Conservation (phyloP, 495 filamentous ascomycete genomes). For the Hapsidospora chrysogenum region DNA sequence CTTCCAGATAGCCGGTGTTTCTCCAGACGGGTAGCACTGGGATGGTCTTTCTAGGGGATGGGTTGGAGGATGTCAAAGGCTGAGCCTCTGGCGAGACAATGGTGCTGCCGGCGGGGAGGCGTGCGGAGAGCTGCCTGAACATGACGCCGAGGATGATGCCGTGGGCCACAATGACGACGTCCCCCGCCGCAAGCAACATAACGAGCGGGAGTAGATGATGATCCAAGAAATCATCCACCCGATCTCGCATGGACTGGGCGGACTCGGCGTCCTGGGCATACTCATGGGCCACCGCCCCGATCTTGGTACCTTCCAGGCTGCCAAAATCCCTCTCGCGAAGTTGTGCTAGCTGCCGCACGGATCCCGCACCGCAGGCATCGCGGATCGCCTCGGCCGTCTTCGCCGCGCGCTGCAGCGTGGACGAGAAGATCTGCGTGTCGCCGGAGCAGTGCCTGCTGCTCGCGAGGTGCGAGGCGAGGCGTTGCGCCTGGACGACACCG, state of each 20-base stretch:
- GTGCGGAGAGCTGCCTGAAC: slow-evolving; percentile 40
- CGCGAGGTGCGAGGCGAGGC: slow-evolving; percentile 44
- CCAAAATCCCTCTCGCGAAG: slow-evolving; percentile 62
- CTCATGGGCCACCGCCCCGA: slow-evolving; percentile 8
- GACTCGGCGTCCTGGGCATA: slow-evolving; percentile 28
- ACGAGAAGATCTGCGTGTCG: slow-evolving; percentile 58
- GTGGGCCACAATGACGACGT: slow-evolving; percentile 58
- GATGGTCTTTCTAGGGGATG: slow-evolving; percentile 2
- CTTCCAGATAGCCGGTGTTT: slow-evolving; percentile 25
- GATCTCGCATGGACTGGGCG: slow-evolving; percentile 42
- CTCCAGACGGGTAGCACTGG: slow-evolving; percentile 12
- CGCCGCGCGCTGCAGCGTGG: slow-evolving; percentile 54
- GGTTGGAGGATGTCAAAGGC: slow-evolving; percentile 11
- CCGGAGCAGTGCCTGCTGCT: slow-evolving; percentile 18
- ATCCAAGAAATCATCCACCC: slow-evolving; percentile 47
- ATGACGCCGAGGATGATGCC: slow-evolving; percentile 59
- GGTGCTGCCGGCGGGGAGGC: slow-evolving; percentile 5
- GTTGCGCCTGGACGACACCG: slow-evolving; percentile 56
- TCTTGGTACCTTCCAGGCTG: slow-evolving; percentile 45
- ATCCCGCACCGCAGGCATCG: neutral
- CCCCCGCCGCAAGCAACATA: slow-evolving; percentile 9
- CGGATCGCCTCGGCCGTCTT: slow-evolving; percentile 50
- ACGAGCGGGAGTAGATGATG: slow-evolving; percentile 38
- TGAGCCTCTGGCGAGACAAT: neutral
- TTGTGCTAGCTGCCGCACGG: slow-evolving; percentile 30